Evolutionary conservation across 129 eudicot genomes (phyloP).

Genomic region (Rutidosis leptorrhynchoides): DNA sequence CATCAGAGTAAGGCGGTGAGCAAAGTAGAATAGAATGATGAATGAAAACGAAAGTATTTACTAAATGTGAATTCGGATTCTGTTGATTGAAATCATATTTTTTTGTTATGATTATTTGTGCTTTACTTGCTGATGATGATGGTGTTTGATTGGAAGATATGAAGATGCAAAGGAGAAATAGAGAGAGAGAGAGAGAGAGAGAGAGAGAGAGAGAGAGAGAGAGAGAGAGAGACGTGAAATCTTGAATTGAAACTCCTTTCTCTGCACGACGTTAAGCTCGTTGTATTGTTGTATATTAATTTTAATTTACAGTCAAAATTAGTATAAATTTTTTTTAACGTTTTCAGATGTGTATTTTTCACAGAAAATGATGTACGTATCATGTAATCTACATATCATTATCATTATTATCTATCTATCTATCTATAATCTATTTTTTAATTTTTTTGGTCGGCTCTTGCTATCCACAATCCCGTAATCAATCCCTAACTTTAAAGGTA

Average conservation of each 20-base stretch:
- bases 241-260: conserved; percentile 30
- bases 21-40: conserved; percentile 22
- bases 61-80: conserved; percentile 29
- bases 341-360: neutral
- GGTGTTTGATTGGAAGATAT: conserved; percentile 8
- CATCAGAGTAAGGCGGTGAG: conserved; percentile 20
- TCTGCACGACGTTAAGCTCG: conserved; percentile 26
- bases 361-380: no score
- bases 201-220: conserved; percentile 7
- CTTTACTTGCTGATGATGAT: conserved; percentile 30
- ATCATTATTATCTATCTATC: no score
- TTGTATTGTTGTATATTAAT: no score
- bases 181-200: conserved; percentile 18
- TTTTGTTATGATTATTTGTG: conserved; percentile 17
- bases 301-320: neutral
- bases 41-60: neutral
- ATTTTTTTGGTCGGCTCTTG: no score
- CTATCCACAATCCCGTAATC: no score
- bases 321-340: conserved; percentile 1
- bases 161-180: neutral
- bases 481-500: no score
- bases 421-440: no score
- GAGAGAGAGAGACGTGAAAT: conserved; percentile 24
- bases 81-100: conserved; percentile 14
- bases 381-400: no score